These are phyloP conservation scores for Dipteronia dyeriana DNA, from an alignment of 345 rosid species.

Conservation along the genomic window DNA sequence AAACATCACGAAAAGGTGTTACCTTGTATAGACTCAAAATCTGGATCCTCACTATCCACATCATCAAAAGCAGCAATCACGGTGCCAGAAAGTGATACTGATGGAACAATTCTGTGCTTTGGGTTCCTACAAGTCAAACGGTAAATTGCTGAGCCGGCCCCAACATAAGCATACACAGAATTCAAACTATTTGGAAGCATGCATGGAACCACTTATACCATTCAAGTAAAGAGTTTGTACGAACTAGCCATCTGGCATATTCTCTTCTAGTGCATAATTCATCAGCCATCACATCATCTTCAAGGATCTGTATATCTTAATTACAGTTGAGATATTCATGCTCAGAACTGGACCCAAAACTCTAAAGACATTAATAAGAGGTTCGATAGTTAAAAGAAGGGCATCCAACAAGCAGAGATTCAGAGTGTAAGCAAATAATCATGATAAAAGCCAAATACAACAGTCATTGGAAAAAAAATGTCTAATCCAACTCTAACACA, in stretches of 20 bases:
- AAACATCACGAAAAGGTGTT: conserved; percentile 10
- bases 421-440: conserved; percentile 1
- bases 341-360: conserved; percentile 45
- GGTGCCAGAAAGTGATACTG: conserved; percentile 61
- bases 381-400: not conserved
- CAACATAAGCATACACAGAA: conserved; percentile 21
- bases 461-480: not conserved
- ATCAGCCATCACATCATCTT: conserved; percentile 54
- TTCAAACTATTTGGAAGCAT: not conserved
- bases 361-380: conserved; percentile 13
- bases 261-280: conserved; percentile 86
- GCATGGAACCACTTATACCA: conserved; percentile 41
- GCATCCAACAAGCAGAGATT: conserved; percentile 14
- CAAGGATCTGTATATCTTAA: conserved; percentile 70
- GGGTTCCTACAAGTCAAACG: conserved; percentile 53
- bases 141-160: conserved; percentile 15
- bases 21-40: conserved; percentile 75
- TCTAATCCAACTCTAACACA: conserved; percentile 5
- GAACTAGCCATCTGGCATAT: conserved; percentile 84
- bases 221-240: conserved; percentile 61
- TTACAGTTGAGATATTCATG: conserved; percentile 37
- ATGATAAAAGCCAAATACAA: not conserved
- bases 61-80: conserved; percentile 71
- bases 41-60: conserved; percentile 56
- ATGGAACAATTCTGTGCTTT: conserved; percentile 65